Evolutionary conservation across 148 eudicot genomes (phyloP).

Genomic region (Gaultheria prostrata): DNA sequence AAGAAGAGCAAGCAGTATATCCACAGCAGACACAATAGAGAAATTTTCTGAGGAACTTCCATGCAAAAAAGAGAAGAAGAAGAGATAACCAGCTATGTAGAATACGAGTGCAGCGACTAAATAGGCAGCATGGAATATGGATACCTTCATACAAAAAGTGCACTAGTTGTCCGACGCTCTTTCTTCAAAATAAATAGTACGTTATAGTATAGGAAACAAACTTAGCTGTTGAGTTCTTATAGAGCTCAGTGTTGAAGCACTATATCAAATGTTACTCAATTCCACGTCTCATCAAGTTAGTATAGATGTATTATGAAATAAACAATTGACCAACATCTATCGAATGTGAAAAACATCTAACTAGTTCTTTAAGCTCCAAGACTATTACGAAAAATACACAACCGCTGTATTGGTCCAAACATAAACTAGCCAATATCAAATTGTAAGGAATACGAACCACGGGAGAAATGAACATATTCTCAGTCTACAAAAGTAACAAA

Average conservation of each 20-base stretch:
- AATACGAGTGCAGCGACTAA: neutral
- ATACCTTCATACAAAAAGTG: neutral
- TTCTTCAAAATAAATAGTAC: neutral
- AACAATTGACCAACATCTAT: neutral
- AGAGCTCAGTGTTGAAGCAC: neutral
- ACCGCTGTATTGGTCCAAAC: neutral
- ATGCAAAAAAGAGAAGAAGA: neutral
- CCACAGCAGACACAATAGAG: constrained; percentile 40
- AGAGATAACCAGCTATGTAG: neutral
- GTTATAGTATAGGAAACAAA: neutral
- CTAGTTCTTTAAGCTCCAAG: neutral
- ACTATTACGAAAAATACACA: neutral
- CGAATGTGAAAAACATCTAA: neutral
- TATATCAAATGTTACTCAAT: neutral
- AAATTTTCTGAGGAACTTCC: neutral
- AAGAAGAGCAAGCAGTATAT: constrained; percentile 37
- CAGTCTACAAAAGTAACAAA: neutral
- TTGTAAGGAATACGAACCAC: neutral
- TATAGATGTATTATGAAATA: neutral
- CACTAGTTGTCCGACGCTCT: neutral
- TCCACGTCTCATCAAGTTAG: neutral
- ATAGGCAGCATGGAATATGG: constrained; percentile 13
- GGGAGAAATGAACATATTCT: neutral
- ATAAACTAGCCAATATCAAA: neutral
- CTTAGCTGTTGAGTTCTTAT: neutral